Base-by-base conservation (phyloP, 768 basidiomycete genomes). In the Filobasidium wieringae region DNA sequence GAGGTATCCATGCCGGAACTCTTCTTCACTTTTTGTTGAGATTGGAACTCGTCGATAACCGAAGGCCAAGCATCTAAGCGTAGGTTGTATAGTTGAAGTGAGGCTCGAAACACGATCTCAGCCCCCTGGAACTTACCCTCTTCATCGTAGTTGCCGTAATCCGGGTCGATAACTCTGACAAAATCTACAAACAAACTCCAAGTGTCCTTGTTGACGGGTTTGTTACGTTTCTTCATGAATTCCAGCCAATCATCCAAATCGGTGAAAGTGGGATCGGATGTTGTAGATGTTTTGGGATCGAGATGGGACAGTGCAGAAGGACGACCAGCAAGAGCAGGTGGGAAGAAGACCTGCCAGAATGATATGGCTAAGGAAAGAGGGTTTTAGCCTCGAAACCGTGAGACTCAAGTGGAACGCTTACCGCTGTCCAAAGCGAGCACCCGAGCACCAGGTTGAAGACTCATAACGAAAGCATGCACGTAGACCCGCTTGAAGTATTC, bases 401-500 rank as follows among this genome's bases (percentile, higher is more conserved):
- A 1, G 12, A 24, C 5, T 39, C n/a, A 14, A 12, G 24, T 27
- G 56, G 37, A 29, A 63, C 68, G n/a, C n/a, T 29, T 19, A 73
- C 73, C 73, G 2, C 62, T 67, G 17, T 73, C 74, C 17, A 73
- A 63, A 9, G 58, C 65, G 41, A 72, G 45, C 12, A 66, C 68
- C 33, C 72, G 60, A 0, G 74, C 67, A 30, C 71, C 72, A 14
- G 63, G 62, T 8, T 59, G 61, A 57, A 72, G 69, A 31, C 65
- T 64, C 43, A 75, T 59, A 49, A 68, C 67, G 50, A 72, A 75
- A 5, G 66, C 63, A 52, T 70, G 72, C 63, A 64, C 55, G 54
- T 75, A 75, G 11, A 75, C 74, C 51, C 72, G 70, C 45, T 72
- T 73, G 63, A 75, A 75, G 56, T 73, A 73, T 22, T 64, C 63